Conservation (phyloP, 352 stramenopile species). For the Phytophthora fragariae region DNA sequence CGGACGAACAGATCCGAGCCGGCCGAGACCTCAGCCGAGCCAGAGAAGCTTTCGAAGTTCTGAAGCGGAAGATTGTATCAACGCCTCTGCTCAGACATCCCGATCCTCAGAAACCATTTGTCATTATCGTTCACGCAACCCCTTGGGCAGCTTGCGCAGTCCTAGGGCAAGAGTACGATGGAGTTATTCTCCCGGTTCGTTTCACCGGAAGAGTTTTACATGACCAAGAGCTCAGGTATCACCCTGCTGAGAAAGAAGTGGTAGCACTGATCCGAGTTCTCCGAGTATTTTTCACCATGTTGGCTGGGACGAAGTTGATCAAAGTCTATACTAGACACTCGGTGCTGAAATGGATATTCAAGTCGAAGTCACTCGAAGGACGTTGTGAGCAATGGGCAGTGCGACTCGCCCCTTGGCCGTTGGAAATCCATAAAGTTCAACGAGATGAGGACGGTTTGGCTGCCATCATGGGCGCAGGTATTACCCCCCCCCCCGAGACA, state of each 20-base stretch:
- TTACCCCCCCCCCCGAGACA: neutral
- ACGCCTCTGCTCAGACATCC: too few species aligned
- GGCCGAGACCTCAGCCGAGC: too few species aligned
- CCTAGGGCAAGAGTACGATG: neutral
- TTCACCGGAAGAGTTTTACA: neutral
- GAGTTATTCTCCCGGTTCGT: neutral
- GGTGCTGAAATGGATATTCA: too few species aligned
- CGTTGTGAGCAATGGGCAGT: too few species aligned
- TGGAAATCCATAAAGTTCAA: neutral
- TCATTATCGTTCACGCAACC: slow-evolving; percentile 1
- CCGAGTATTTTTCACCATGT: neutral
- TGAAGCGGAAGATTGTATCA: too few species aligned
- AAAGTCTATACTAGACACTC: neutral
- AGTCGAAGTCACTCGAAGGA: too few species aligned
- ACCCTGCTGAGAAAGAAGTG: slow-evolving; percentile 2
- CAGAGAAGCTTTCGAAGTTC: too few species aligned
- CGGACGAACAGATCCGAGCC: too few species aligned
- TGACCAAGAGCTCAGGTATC: neutral
- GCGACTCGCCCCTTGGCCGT: too few species aligned
- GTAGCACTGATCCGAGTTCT: neutral
- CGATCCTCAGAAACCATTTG: too few species aligned
- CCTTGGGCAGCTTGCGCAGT: neutral
- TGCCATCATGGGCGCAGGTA: neutral
- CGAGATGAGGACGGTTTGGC: neutral
- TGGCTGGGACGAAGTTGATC: neutral